These are phyloP conservation scores for Colletotrichum acutatum DNA, from an alignment of 2,329 filamentous ascomycete genomes.

Conservation along the genomic window DNA sequence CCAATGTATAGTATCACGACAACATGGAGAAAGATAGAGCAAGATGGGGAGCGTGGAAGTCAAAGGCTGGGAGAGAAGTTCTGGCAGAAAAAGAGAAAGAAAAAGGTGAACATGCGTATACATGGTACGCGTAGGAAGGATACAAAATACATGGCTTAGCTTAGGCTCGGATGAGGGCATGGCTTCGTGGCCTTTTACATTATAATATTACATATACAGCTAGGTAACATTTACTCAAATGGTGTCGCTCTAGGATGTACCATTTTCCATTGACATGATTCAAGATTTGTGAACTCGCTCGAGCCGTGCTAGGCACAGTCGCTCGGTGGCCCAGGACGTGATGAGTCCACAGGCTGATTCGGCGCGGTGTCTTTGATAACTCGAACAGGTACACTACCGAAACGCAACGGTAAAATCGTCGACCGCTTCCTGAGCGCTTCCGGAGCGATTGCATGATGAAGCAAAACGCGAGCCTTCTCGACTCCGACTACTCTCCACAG, in stretches of 20 bases:
- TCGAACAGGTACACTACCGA: neutral
- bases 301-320: neutral
- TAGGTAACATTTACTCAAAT: neutral
- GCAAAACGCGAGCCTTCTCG: neutral
- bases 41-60: too few relatives aligned
- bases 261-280: neutral
- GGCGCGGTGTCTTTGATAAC: neutral
- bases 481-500: neutral
- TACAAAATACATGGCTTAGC: too few relatives aligned
- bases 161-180: too few relatives aligned
- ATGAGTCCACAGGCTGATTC: neutral
- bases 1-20: too few relatives aligned
- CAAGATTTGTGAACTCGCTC: neutral
- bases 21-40: too few relatives aligned
- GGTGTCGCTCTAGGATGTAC: neutral
- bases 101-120: too few relatives aligned
- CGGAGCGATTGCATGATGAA: neutral
- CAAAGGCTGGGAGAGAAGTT: too few relatives aligned
- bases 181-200: neutral
- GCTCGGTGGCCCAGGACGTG: neutral
- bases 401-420: neutral
- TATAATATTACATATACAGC: slow-evolving; percentile 10
- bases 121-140: too few relatives aligned
- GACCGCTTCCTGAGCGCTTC: neutral
- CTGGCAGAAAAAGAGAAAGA: too few relatives aligned